phyloP scores from a whole-genome alignment of 129 eudicot genomes.

The Centaurea solstitialis region DNA sequence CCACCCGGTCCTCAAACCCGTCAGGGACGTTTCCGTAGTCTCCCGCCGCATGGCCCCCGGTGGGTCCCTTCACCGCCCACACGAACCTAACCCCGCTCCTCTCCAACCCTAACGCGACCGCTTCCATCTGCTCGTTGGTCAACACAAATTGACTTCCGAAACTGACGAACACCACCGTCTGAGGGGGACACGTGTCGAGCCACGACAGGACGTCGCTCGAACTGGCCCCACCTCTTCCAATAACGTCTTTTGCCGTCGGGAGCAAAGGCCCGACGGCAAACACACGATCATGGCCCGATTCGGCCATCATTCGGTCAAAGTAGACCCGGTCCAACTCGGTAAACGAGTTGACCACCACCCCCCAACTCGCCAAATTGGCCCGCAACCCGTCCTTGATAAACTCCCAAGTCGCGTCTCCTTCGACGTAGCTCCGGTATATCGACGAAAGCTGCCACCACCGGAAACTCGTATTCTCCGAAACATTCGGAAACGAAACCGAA shows the following conservation, averaged over 20 bases:
- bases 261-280: conserved; percentile 32
- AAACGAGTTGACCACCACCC: conserved; percentile 27
- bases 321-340: conserved; percentile 19
- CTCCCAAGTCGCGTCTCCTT: not conserved
- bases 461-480: not conserved
- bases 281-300: conserved; percentile 16
- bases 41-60: not conserved
- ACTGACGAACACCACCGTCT: conserved; percentile 20
- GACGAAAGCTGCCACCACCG: conserved; percentile 24
- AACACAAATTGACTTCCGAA: conserved; percentile 18
- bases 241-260: not conserved
- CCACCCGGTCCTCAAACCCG: conserved; percentile 29
- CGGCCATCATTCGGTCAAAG: not conserved
- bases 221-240: not conserved
- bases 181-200: conserved; percentile 34
- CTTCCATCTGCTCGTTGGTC: not conserved
- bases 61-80: conserved; percentile 6
- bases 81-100: conserved; percentile 12
- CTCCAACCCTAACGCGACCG: conserved; percentile 13
- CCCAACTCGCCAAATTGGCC: conserved; percentile 25
- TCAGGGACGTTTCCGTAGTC: not conserved
- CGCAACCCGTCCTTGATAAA: not conserved
- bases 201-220: conserved; percentile 2
- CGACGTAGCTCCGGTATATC: not conserved
- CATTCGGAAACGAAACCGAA: not conserved